Evolutionary conservation across 202 grass and related monocot species (phyloP), one percentile per base, ranked within the genome.

Genomic region (Zoysia matrella): DNA sequence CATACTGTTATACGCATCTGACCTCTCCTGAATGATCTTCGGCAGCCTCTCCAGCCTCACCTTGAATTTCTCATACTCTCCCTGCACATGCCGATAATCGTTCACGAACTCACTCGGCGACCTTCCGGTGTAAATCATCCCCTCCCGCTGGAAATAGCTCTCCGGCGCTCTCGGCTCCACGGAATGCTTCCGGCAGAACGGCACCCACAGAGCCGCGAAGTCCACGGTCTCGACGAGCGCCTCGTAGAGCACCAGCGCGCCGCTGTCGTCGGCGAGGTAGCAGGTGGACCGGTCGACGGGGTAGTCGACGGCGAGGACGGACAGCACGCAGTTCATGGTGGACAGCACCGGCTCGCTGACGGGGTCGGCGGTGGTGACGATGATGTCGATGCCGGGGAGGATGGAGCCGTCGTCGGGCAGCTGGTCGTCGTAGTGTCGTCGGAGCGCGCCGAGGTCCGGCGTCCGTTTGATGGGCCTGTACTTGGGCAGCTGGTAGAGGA

Each of bases 241-340:
- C 68, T 97, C 91, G 2, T 93, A 92, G 11, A 86, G 90, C 1
- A 97, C 22, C 41, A 94, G 16, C 2, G 91, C 75, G 12, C 94
- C 94, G 13, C 94, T 92, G 13, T 97, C 94, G 51, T 97, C 91
- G 0, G 94, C 93, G 54, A 97, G 86, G 74, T 97, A 97, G 75
- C 91, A 97, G 30, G 94, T 76, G 2, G 69, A 78, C 75, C 90
- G 88, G 55, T 97, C 91, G 11, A 87, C 82, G 0, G 91, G 91
- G 79, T 97, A 97, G 55, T 97, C 91, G 0, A 86, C 80, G 2
- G 94, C 87, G 2, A 97, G 91, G 73, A 97, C 90, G 0, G 94
- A 97, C 40, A 97, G 91, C 12, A 97, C 84, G 15, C 86, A 93
- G 43, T 97, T 97, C 72, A 92, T 90, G 49, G 94, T 97, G 60